Percentiles rank a stretch among this genome's conserved stretches.
phyloP scores from a whole-genome alignment of 495 filamentous ascomycete genomes.

The Trichoderma reesei region DNA sequence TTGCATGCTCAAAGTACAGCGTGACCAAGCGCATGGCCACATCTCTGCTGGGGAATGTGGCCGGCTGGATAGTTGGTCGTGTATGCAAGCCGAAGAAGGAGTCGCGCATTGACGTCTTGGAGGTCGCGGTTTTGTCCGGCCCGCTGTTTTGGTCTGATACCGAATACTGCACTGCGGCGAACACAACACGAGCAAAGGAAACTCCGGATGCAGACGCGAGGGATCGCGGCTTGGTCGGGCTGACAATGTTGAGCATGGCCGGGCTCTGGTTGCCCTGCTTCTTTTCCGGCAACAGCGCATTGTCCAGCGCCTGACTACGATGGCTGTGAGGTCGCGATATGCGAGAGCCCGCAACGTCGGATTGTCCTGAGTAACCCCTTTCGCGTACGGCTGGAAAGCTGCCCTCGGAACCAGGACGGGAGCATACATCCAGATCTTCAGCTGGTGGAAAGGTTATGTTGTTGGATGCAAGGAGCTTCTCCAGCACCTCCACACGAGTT shows the following conservation, averaged over 20 bases:
- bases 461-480: slow-evolving; percentile 62
- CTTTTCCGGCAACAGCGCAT: slow-evolving; percentile 70
- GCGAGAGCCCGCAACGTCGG: slow-evolving; percentile 7
- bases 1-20: slow-evolving; percentile 91
- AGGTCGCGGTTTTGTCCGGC: slow-evolving; percentile 19
- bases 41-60: slow-evolving; percentile 69
- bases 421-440: slow-evolving; percentile 66
- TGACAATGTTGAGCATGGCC: slow-evolving; percentile 14
- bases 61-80: slow-evolving; percentile 74
- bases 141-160: slow-evolving; percentile 52
- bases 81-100: slow-evolving; percentile 92
- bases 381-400: slow-evolving; percentile 12
- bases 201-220: slow-evolving; percentile 83
- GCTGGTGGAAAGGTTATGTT: slow-evolving; percentile 62
- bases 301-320: slow-evolving; percentile 36
- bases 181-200: slow-evolving; percentile 88
- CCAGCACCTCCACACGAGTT: slow-evolving; percentile 71
- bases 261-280: slow-evolving; percentile 43
- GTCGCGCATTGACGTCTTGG: slow-evolving; percentile 70
- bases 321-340: slow-evolving; percentile 14
- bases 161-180: slow-evolving; percentile 85
- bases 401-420: slow-evolving; percentile 24
- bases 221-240: slow-evolving; percentile 59
- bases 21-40: slow-evolving; percentile 62
- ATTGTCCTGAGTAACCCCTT: slow-evolving; percentile 9